Conservation (phyloP, 2,329 filamentous ascomycete species). For the Aspergillus sp. region DNA sequence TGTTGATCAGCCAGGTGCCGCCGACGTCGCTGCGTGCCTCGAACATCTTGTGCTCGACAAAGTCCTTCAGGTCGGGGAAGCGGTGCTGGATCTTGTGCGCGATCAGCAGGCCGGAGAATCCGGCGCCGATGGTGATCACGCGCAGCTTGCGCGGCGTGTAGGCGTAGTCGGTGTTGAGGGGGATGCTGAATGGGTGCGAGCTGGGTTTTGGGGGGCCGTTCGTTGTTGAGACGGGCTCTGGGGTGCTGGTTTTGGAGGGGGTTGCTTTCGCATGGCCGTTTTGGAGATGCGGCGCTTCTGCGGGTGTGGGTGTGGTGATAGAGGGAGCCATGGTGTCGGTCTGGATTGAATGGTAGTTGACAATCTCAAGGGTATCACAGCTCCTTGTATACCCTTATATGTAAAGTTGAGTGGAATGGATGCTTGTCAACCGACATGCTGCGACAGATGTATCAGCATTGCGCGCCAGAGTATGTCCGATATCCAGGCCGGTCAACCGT, state of each 20-base stretch:
- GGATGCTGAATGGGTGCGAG: slow-evolving; percentile 5
- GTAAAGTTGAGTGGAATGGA: no score
- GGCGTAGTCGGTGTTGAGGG: slow-evolving; percentile 18
- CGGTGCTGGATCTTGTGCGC: slow-evolving; percentile 43
- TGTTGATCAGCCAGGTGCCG: slow-evolving; percentile 21
- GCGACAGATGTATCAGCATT: no score
- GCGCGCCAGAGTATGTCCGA: no score
- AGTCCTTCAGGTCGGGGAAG: slow-evolving; percentile 26
- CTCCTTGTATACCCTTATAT: no score
- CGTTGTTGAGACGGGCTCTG: background rate
- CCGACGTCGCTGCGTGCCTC: slow-evolving; percentile 35
- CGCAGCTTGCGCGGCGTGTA: slow-evolving; percentile 21
- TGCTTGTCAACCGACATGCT: no score
- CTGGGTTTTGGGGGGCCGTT: background rate
- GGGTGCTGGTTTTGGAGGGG: background rate
- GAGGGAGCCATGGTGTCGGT: background rate
- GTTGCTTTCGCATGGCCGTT: background rate
- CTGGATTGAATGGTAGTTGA: no score
- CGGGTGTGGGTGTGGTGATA: background rate
- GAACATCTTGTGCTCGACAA: slow-evolving; percentile 42
- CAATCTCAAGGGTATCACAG: no score
- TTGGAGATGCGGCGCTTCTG: background rate
- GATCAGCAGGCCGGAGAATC: slow-evolving; percentile 35
- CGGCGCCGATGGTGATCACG: slow-evolving; percentile 20
- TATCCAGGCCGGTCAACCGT: no score